Percentiles rank a stretch among this genome's conserved stretches.
Conservation (phyloP, 2,329 filamentous ascomycete species). For the Pestalotiopsis sp. region DNA sequence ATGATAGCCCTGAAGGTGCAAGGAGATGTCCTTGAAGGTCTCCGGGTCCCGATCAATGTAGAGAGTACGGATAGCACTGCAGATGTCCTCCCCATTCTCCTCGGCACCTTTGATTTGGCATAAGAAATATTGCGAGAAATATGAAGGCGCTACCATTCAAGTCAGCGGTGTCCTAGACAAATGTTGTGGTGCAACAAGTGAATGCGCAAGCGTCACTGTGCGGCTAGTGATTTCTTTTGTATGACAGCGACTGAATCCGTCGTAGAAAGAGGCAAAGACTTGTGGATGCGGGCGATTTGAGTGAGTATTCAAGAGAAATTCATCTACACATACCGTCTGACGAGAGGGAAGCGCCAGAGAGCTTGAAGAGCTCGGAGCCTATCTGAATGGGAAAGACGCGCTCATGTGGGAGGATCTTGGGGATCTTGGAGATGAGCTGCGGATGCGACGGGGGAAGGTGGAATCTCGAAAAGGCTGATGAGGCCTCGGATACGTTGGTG, state of each 20-base stretch:
- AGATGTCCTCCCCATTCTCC: constrained; percentile 56
- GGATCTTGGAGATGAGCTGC: constrained; percentile 49
- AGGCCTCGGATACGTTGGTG: constrained; percentile 31
- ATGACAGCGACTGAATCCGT: neutral
- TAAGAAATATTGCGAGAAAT: constrained; percentile 92
- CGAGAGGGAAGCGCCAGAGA: constrained; percentile 73
- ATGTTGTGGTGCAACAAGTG: constrained; percentile 16
- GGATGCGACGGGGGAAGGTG: constrained; percentile 32
- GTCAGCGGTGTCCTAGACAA: constrained; percentile 21
- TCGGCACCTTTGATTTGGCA: constrained; percentile 73
- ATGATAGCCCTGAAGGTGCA: constrained; percentile 92
- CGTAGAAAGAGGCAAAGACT: neutral
- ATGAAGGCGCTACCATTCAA: constrained; percentile 73
- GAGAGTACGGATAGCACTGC: constrained; percentile 68
- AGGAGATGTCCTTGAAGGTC: constrained; percentile 86
- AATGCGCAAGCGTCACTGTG: neutral
- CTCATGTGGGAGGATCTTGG: constrained; percentile 65
- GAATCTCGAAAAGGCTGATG: constrained; percentile 23
- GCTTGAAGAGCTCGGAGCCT: constrained; percentile 70
- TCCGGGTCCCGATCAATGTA: constrained; percentile 93
- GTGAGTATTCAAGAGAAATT: neutral
- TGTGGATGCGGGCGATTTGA: neutral
- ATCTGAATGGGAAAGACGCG: constrained; percentile 78
- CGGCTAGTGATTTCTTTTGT: constrained; percentile 1
- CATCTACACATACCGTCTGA: constrained; percentile 63